These are phyloP conservation scores for Aspergillus aculeatus DNA, from an alignment of 2,329 filamentous ascomycete species.

Conservation along the genomic window DNA sequence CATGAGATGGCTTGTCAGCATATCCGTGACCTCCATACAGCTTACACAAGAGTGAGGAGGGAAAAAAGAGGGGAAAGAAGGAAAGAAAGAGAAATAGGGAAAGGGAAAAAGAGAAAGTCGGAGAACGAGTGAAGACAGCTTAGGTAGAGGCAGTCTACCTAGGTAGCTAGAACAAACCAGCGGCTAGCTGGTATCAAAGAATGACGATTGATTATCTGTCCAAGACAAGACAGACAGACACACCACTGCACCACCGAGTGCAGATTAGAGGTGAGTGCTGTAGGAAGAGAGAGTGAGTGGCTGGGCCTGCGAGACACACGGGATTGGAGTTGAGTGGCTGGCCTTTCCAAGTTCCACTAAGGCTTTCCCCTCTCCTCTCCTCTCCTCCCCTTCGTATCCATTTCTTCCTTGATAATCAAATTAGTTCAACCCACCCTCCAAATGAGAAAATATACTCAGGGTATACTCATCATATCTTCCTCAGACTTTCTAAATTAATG, in stretches of 20 bases:
- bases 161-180: neutral
- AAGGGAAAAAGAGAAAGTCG: neutral
- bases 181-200: constrained; percentile 7
- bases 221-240: neutral
- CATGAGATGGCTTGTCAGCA: neutral
- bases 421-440: neutral
- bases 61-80: neutral
- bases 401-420: neutral
- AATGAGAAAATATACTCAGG: neutral
- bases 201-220: constrained; percentile 1
- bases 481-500: constrained; percentile 1
- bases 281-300: neutral
- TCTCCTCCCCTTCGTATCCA: neutral
- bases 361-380: neutral
- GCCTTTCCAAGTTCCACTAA: neutral
- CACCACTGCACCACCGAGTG: neutral
- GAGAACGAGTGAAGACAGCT: neutral
- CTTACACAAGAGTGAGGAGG: neutral
- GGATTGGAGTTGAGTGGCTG: neutral
- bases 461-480: neutral
- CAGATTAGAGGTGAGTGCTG: neutral
- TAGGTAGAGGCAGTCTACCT: neutral
- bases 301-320: neutral
- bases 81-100: neutral
- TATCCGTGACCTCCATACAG: constrained; percentile 1